Conservation (phyloP, 257 asterid genomes). For the Haberlea rhodopensis region DNA sequence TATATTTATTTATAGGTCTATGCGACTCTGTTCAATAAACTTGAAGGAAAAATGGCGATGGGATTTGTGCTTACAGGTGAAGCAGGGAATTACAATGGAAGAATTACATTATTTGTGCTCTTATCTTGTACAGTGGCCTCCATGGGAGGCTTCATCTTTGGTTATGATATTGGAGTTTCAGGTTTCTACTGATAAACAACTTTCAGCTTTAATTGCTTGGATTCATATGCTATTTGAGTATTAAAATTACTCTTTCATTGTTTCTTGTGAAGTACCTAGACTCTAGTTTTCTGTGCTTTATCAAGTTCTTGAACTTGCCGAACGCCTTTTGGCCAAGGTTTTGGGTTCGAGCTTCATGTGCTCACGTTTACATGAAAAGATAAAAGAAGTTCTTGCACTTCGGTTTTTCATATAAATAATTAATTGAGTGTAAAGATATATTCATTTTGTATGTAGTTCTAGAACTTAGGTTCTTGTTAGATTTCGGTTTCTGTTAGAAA, state of each 20-base stretch:
- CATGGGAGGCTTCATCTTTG: slow-evolving; percentile 13
- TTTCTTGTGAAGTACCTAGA: not conserved
- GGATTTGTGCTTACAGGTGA: not conserved
- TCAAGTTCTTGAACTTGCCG: not conserved
- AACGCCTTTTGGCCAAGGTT: too few relatives aligned
- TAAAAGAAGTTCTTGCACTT: too few relatives aligned
- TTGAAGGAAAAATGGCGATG: too few relatives aligned
- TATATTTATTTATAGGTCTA: too few relatives aligned
- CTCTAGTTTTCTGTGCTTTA: not conserved
- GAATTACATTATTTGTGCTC: not conserved
- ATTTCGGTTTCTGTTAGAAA: too few relatives aligned
- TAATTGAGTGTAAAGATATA: not conserved
- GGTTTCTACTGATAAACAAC: not conserved
- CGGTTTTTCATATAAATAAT: not conserved
- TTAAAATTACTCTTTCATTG: not conserved
- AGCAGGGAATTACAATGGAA: not conserved
- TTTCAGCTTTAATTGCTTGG: not conserved
- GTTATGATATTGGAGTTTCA: slow-evolving; percentile 2
- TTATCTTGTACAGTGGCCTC: not conserved
- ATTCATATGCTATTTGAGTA: not conserved
- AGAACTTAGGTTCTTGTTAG: not conserved
- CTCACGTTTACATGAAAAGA: too few relatives aligned
- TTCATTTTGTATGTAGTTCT: not conserved
- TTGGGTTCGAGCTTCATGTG: too few relatives aligned
- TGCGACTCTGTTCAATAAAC: too few relatives aligned